These are phyloP conservation scores for Trichothecium roseum DNA, from an alignment of 2,329 filamentous ascomycete genomes.

Conservation along the genomic window DNA sequence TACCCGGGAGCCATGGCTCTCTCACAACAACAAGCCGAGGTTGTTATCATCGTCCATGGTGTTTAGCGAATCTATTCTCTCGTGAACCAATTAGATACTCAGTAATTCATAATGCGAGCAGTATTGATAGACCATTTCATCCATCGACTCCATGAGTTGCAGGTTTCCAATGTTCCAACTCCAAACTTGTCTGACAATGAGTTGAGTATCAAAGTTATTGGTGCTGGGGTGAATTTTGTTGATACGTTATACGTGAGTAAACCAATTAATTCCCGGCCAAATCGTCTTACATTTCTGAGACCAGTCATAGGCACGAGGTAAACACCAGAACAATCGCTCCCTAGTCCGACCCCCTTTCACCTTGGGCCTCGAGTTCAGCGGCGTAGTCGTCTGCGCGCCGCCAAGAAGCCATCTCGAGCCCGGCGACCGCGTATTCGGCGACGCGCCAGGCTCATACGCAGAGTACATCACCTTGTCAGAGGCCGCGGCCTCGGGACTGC, in stretches of 20 bases:
- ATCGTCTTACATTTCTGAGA: too few species aligned
- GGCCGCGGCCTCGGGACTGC: constrained; percentile 19
- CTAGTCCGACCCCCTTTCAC: constrained; percentile 46
- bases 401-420: constrained; percentile 21
- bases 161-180: constrained; percentile 12
- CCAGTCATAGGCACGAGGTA: constrained; percentile 35
- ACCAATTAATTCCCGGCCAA: not conserved
- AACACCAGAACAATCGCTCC: constrained; percentile 50
- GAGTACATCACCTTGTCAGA: constrained; percentile 35
- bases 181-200: constrained; percentile 9
- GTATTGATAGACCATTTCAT: constrained; percentile 16
- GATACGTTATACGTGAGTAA: constrained; percentile 42
- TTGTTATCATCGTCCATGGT: too few species aligned
- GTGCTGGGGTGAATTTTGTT: constrained; percentile 48
- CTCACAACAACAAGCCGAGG: too few species aligned
- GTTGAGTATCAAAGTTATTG: constrained; percentile 30
- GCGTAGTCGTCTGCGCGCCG: constrained; percentile 33
- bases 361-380: constrained; percentile 50
- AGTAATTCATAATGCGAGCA: constrained; percentile 14
- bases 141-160: constrained; percentile 12
- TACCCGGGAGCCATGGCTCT: too few species aligned
- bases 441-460: constrained; percentile 38
- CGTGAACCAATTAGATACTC: too few species aligned
- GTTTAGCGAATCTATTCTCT: too few species aligned
- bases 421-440: constrained; percentile 45